Evolutionary conservation across 2,329 filamentous ascomycete genomes (phyloP).

Genomic region (Exophiala lecanii-corni): DNA sequence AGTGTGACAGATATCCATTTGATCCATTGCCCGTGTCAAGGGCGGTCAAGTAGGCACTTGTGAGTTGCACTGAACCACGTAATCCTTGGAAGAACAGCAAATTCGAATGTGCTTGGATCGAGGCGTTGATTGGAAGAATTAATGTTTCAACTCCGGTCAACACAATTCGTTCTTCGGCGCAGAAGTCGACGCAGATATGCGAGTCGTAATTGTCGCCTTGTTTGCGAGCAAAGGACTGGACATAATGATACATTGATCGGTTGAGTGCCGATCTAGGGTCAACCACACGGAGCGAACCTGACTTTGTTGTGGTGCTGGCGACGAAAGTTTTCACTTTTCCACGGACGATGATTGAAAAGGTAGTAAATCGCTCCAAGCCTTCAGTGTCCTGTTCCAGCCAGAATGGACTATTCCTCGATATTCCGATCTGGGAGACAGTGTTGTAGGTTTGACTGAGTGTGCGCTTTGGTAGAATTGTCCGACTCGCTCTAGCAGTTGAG

Average conservation of each 20-base stretch:
- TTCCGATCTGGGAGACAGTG: constrained; percentile 51
- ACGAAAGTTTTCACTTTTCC: constrained; percentile 63
- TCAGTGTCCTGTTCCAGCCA: constrained; percentile 66
- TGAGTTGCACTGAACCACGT: constrained; percentile 35
- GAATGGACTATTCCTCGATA: constrained; percentile 55
- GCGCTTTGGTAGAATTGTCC: constrained; percentile 53
- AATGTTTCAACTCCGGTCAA: constrained; percentile 28
- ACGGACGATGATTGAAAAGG: constrained; percentile 61
- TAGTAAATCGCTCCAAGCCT: constrained; percentile 60
- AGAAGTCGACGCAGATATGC: constrained; percentile 68
- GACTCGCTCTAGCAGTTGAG: constrained; percentile 49
- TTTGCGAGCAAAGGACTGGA: constrained; percentile 13
- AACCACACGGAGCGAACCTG: constrained; percentile 60
- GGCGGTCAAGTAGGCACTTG: constrained; percentile 48
- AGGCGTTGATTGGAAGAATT: constrained; percentile 66
- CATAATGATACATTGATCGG: constrained; percentile 58
- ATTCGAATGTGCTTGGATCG: constrained; percentile 63
- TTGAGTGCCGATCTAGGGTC: constrained; percentile 51
- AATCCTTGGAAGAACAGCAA: constrained; percentile 53
- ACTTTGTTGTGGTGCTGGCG: constrained; percentile 57
- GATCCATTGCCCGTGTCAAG: constrained; percentile 31
- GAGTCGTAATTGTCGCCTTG: constrained; percentile 54
- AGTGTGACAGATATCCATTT: constrained; percentile 7
- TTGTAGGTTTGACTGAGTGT: constrained; percentile 51
- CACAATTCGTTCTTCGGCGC: constrained; percentile 50